Conservation (phyloP, 2,329 filamentous ascomycete genomes). For the Cladosporium austrohemisphaericum region DNA sequence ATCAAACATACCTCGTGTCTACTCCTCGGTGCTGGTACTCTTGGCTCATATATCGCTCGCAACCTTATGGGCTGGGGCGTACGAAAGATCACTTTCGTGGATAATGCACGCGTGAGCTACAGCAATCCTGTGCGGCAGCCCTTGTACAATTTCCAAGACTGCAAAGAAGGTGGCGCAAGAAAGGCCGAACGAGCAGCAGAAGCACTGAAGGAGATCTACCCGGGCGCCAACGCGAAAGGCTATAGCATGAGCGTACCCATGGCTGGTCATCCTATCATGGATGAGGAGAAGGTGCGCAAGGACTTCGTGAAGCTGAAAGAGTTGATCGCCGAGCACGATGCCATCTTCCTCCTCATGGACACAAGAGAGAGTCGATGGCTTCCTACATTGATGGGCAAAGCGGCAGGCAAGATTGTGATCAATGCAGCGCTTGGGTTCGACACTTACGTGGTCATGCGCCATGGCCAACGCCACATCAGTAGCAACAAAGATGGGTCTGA, state of each 20-base stretch:
- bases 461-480: conserved; percentile 56
- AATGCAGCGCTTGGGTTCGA: conserved; percentile 96
- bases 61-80: conserved; percentile 96
- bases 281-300: conserved; percentile 63
- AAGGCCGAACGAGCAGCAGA: conserved; percentile 81
- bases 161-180: conserved; percentile 73
- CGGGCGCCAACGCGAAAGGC: conserved; percentile 77
- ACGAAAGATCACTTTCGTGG: conserved; percentile 89
- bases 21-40: conserved; percentile 83
- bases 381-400: conserved; percentile 93
- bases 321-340: conserved; percentile 82
- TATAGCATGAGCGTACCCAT: conserved; percentile 86
- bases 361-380: conserved; percentile 92
- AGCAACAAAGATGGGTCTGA: neutral
- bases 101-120: conserved; percentile 89
- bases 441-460: conserved; percentile 94
- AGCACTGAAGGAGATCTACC: conserved; percentile 80
- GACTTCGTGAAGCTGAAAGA: conserved; percentile 73
- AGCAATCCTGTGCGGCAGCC: conserved; percentile 96
- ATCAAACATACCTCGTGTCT: conserved; percentile 90
- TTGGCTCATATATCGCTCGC: conserved; percentile 89
- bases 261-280: conserved; percentile 83
- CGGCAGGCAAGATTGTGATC: conserved; percentile 88
- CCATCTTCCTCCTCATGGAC: conserved; percentile 90
- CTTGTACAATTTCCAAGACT: conserved; percentile 86